phyloP scores from a whole-genome alignment of 495 filamentous ascomycete species.

The Penicillium coprophilum region DNA sequence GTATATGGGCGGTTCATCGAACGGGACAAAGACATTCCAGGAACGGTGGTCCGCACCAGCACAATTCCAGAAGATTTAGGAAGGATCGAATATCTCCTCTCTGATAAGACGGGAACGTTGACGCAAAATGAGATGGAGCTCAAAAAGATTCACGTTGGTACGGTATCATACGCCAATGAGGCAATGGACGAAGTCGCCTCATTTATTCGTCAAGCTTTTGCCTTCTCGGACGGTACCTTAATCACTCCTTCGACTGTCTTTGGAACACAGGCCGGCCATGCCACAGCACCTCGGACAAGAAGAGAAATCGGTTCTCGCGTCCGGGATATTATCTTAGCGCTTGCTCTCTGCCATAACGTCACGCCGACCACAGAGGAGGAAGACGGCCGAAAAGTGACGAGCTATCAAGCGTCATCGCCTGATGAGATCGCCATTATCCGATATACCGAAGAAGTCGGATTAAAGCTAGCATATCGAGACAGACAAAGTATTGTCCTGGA shows the following conservation, averaged over 20 bases:
- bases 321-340: conserved; percentile 82
- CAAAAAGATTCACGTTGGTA: conserved; percentile 97
- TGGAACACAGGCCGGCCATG: conserved; percentile 53
- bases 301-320: conserved; percentile 93
- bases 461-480: conserved; percentile 82
- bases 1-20: conserved; percentile 97
- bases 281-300: conserved; percentile 71
- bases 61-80: conserved; percentile 98
- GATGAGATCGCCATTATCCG: conserved; percentile 98
- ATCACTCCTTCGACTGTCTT: conserved; percentile 74
- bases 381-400: conserved; percentile 71
- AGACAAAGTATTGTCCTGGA: conserved; percentile 79
- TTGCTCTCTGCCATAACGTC: conserved; percentile 96
- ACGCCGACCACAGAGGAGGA: conserved; percentile 87
- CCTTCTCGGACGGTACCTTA: conserved; percentile 62
- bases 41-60: conserved; percentile 90
- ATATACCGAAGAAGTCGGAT: conserved; percentile 91
- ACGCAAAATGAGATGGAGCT: conserved; percentile 99
- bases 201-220: conserved; percentile 81
- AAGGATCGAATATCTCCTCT: conserved; percentile 92
- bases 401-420: conserved; percentile 93
- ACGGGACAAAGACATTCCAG: conserved; percentile 81
- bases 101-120: conserved; percentile 95
- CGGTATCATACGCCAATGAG: conserved; percentile 95
- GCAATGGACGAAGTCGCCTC: conserved; percentile 95